Evolutionary conservation across 345 rosid genomes (phyloP), one percentile per base, ranked within the genome.

Genomic region (Euphorbia tirucalli): DNA sequence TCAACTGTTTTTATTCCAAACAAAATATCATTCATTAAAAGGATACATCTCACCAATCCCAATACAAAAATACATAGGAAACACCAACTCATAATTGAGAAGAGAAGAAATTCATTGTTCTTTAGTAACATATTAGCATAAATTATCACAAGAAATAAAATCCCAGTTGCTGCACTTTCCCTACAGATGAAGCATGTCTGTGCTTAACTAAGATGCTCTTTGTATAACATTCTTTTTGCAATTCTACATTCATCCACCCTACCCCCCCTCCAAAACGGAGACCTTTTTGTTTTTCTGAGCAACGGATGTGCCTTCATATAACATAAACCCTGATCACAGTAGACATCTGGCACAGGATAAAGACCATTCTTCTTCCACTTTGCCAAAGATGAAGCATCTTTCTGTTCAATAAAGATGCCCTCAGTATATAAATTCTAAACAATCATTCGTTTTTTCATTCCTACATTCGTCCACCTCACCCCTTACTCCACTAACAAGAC

Each of bases 1-100:
- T 83, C 87, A 95, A 82, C 99, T 95, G 96, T 74, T 68, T 50
- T 65, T 80, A 82, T 69, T 16, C 21, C 16, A 37, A 63, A 60
- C 69, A 68, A 74, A 21, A 77, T 28, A 77, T n/a, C n/a, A n/a
- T n/a, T 57, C 44, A n/a, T 68, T 30, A 61, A 69, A 44, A 74
- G 55, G 27, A 11, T 19, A 37, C 11, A 52, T 9, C 39, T 32
- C 60, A 68, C 68, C 62, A 44, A 61, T 27, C 50, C 10, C 64
- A 74, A 35, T 24, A 21, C 25, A 68, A 35, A 55, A 56, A 30
- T n/a, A 55, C 22, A 64, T 46, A 30, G 16, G 27, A 44, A 19
- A 43, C 19, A 49, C 52, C 72, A 59, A 59, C 21, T 3, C 58
- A 60, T 27, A n/a, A 56, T 18, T 24, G 32, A 41, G 16, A 32